These are phyloP conservation scores for Noccaea caerulescens DNA, from an alignment of 345 rosid genomes.

Conservation along the genomic window DNA sequence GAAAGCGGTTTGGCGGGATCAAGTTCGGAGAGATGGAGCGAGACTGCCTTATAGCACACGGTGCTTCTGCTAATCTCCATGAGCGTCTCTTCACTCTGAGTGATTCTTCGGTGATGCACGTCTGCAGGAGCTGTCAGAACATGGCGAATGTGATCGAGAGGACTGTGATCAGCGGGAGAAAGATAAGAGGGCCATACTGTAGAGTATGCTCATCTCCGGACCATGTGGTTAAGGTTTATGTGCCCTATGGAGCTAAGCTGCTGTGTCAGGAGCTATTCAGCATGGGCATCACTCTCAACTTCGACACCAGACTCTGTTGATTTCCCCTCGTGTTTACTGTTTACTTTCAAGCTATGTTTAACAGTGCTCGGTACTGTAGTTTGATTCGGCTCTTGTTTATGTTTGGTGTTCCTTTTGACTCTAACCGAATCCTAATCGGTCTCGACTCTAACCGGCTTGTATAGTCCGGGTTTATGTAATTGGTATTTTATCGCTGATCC, in stretches of 20 bases:
- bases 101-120: slow-evolving; percentile 76
- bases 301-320: slow-evolving; percentile 60
- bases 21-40: slow-evolving; percentile 95
- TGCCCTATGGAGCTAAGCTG: slow-evolving; percentile 81
- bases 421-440: too few relatives aligned
- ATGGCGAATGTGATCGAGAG: slow-evolving; percentile 75
- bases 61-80: slow-evolving; percentile 78
- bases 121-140: slow-evolving; percentile 65
- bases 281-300: slow-evolving; percentile 79
- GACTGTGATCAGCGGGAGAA: slow-evolving; percentile 55
- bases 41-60: slow-evolving; percentile 87
- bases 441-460: too few relatives aligned
- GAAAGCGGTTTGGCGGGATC: slow-evolving; percentile 85
- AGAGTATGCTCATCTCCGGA: slow-evolving; percentile 62
- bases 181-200: slow-evolving; percentile 85
- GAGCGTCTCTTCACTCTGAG: slow-evolving; percentile 84
- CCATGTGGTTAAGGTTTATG: slow-evolving; percentile 63
- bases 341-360: neutral
- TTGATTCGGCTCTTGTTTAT: too few relatives aligned
- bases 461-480: too few relatives aligned
- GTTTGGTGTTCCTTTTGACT: too few relatives aligned
- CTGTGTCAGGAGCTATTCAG: slow-evolving; percentile 80
- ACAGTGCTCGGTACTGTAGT: too few relatives aligned
- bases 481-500: too few relatives aligned
- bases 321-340: neutral